Evolutionary conservation across 345 rosid species (phyloP).

Genomic region (Hibiscus trionum): DNA sequence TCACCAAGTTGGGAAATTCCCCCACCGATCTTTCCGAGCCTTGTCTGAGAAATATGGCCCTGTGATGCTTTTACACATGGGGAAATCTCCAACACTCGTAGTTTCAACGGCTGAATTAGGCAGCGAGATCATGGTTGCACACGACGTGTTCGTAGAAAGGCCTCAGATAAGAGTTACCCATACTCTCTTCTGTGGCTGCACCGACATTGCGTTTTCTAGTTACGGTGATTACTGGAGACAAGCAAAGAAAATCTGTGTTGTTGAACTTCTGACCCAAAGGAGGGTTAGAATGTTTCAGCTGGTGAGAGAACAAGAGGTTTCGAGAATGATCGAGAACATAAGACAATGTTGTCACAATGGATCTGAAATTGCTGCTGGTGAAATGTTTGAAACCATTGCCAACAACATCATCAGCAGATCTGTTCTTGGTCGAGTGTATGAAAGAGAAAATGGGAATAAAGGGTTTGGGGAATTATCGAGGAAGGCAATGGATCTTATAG

Average conservation of each 20-base stretch:
- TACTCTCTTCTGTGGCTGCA: slow-evolving; percentile 2
- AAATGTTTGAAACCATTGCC: neutral
- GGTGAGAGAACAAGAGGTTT: slow-evolving; percentile 4
- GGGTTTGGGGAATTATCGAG: slow-evolving; percentile 1
- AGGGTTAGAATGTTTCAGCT: neutral
- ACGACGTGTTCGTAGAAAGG: slow-evolving; percentile 5
- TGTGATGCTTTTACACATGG: slow-evolving; percentile 5
- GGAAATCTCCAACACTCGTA: neutral
- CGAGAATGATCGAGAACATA: neutral
- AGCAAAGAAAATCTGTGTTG: slow-evolving; percentile 14
- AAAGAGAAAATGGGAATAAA: neutral
- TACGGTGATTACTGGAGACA: slow-evolving; percentile 28
- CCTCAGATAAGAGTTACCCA: neutral
- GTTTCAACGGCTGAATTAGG: neutral
- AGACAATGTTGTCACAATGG: neutral
- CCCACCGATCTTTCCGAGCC: neutral
- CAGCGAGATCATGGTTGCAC: neutral
- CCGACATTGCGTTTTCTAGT: slow-evolving; percentile 9
- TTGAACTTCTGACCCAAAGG: neutral
- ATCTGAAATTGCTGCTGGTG: neutral
- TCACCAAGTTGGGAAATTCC: neutral
- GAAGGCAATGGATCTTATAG: neutral
- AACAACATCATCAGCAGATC: neutral
- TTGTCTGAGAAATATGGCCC: slow-evolving; percentile 6
- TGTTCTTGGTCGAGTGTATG: neutral